These are phyloP conservation scores for Naumovozyma baii DNA, from an alignment of 805 yeast genomes.

Conservation along the genomic window DNA sequence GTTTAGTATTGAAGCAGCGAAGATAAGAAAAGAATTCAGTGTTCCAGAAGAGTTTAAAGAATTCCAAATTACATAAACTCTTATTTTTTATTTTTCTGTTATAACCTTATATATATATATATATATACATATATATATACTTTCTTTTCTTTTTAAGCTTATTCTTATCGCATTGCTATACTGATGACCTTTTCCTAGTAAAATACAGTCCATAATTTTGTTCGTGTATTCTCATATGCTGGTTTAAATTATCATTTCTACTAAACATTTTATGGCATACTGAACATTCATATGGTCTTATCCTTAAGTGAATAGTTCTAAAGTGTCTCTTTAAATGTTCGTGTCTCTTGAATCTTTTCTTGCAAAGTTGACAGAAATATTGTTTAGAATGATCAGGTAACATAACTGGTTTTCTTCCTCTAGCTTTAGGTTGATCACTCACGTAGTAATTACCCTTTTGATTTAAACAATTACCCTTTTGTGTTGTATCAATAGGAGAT, in stretches of 20 bases:
- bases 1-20: slow-evolving; percentile 22
- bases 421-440: slow-evolving; percentile 26
- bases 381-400: slow-evolving; percentile 50
- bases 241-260: slow-evolving; percentile 54
- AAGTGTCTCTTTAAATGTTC: slow-evolving; percentile 70
- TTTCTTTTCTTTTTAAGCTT: no score
- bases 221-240: slow-evolving; percentile 51
- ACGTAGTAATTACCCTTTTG: background rate
- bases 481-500: background rate
- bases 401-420: slow-evolving; percentile 59
- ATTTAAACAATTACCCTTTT: background rate
- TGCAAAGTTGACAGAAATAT: slow-evolving; percentile 54
- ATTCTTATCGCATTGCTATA: no score
- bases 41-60: slow-evolving; percentile 35
- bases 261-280: slow-evolving; percentile 55
- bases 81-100: no score
- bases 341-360: slow-evolving; percentile 58
- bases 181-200: background rate
- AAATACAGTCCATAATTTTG: background rate
- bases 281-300: slow-evolving; percentile 56
- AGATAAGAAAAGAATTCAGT: slow-evolving; percentile 32
- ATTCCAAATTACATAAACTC: no score
- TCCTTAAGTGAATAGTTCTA: slow-evolving; percentile 61
- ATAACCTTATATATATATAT: no score
- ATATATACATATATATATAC: no score